Evolutionary conservation across 1,284 basidiomycete species (phyloP), one percentile per base, ranked within the genome.

Genomic region (Sporisorium exsertum): DNA sequence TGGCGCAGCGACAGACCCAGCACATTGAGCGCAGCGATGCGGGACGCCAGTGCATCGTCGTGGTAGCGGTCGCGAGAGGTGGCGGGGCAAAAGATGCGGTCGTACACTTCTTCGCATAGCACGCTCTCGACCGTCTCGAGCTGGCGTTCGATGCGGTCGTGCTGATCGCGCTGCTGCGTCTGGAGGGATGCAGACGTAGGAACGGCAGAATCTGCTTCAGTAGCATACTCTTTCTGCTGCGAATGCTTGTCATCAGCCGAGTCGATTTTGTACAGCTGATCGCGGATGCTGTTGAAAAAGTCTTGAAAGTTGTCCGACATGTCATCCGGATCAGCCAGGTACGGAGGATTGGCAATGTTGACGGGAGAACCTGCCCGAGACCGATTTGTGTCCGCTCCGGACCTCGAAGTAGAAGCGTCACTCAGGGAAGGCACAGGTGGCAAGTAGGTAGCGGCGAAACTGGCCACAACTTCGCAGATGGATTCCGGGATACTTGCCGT

Each of bases 21-120:
- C 88, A 94, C 90, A 79, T 95, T 95, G 47, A 98, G 88, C 0
- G 94, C 95, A 12, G 93, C 93, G 24, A 97, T 91, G 5, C 94
- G 90, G 77, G 91, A 93, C 0, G 94, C 90, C 4, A 98, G 87
- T 0, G 93, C 92, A 79, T 94, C 93, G 81, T 97, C 94, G 80
- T 95, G 94, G 1, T 90, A 91, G 0, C 90, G 88, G 81, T 97
- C 94, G 69, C 94, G 92, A 0, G 92, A 91, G 0, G 88, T 88
- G 2, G 90, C 87, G 2, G 90, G 91, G 2, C 89, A 87, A 82
- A 92, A 93, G 22, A 93, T 81, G 51, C 65, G 86, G 79, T 92
- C 92, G 81, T 93, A 95, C 76, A 94, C 91, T 24, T 93, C 77
- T 5, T 88, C 87, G 58, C 91, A 92, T 3, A 95, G 82, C 0